phyloP scores from a whole-genome alignment of 805 yeast genomes.

The Naumovozyma baii region DNA sequence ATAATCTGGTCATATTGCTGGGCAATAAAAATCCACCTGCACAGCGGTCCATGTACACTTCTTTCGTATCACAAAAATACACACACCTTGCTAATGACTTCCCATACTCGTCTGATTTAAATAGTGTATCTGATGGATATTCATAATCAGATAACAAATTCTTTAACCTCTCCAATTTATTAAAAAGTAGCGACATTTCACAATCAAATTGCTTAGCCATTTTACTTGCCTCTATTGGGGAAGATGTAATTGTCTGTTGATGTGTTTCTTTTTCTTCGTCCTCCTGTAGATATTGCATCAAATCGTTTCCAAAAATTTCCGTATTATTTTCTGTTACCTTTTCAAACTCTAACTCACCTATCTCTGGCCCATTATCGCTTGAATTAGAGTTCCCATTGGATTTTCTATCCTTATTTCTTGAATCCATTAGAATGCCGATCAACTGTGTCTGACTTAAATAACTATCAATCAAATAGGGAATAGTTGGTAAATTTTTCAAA shows the following conservation, averaged over 20 bases:
- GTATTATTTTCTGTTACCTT: slow-evolving; percentile 25
- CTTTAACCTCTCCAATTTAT: slow-evolving; percentile 18
- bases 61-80: not conserved
- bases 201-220: slow-evolving; percentile 16
- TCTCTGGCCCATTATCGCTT: slow-evolving; percentile 4
- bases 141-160: slow-evolving; percentile 21
- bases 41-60: not conserved
- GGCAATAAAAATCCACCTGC: not conserved
- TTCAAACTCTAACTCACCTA: slow-evolving; percentile 28
- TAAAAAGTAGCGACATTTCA: slow-evolving; percentile 17
- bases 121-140: slow-evolving; percentile 13
- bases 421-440: slow-evolving; percentile 25
- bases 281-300: slow-evolving; percentile 14
- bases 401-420: not conserved
- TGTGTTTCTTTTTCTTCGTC: slow-evolving; percentile 7
- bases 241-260: not conserved
- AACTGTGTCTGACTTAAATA: slow-evolving; percentile 52
- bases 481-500: slow-evolving; percentile 52
- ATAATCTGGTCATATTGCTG: not conserved
- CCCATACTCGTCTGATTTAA: slow-evolving; percentile 14
- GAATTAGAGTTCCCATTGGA: not conserved
- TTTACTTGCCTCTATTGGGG: slow-evolving; percentile 2
- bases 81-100: slow-evolving; percentile 3
- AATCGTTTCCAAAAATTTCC: slow-evolving; percentile 26
- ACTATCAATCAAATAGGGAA: slow-evolving; percentile 61